Evolutionary conservation across 352 stramenopile genomes (phyloP), one percentile per base, ranked within the genome.

Genomic region (Thraustochytrium striatum): DNA sequence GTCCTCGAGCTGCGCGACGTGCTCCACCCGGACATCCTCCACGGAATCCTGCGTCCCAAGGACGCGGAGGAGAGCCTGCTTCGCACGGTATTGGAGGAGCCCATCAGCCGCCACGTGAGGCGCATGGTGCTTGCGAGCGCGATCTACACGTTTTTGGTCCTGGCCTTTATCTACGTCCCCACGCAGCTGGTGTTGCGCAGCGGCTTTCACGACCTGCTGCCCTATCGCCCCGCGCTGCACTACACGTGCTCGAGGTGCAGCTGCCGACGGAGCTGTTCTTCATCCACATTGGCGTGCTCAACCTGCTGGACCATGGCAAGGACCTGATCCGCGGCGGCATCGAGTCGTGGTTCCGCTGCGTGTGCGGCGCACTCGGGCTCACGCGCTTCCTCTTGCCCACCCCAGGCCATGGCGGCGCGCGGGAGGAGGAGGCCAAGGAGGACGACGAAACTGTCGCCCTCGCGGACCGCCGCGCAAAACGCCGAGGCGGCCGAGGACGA

Each of bases 1-100:
- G 90, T 88, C 13, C 72, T 88, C 11, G 81, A 88, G 82, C 82
- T 98, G 39, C 89, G 94, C 28, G 94, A 98, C 85, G 93, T 98
- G 38, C 86, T 93, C 19, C 94, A 98, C 73, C 94, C 94, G 8
- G 93, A 97, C 80, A 89, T 96, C 11, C 65, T 95, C 28, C 55
- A 70, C 55, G 55, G 58, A 3, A 32, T 80, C 36, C 57, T 80
- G 61, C 55, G 70, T 9, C 70, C 70, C 9, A 80, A 80, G 32
- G 53, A 80, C 28, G 38, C 28, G 5, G 58, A 69, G 21, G 70
- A 69, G 16, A 47, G 58, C 25, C 58, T 80, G 9, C 58, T 80
- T 25, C 55, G 58, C 47, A 47, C 58, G 3, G 55, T 80, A 8
- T 38, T 80, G 7, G 55, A 69, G 32, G 70, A 80, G 30, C 53